These are phyloP conservation scores for Helianthus tuberosus DNA, from an alignment of 129 eudicot genomes.

Conservation along the genomic window DNA sequence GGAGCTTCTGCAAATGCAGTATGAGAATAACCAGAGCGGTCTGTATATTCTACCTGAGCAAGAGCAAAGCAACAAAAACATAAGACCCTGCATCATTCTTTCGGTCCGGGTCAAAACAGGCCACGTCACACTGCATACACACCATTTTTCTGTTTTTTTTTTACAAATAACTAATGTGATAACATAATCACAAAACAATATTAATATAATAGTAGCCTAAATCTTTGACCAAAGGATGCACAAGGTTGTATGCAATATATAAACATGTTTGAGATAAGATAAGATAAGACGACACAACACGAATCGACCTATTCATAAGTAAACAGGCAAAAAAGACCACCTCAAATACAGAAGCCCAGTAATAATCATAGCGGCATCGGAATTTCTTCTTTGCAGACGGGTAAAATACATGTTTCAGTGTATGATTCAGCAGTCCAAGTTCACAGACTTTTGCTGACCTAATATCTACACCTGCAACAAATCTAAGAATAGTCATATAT, in stretches of 20 bases:
- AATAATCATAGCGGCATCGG: constrained; percentile 93
- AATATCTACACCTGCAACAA: constrained; percentile 84
- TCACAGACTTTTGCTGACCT: constrained; percentile 95
- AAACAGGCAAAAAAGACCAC: constrained; percentile 22
- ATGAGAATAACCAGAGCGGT: constrained; percentile 80
- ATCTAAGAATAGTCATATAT: not conserved
- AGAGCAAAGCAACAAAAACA: constrained; percentile 10
- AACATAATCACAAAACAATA: too few relatives aligned
- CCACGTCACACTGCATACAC: not conserved
- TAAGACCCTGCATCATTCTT: constrained; percentile 8
- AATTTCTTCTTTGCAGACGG: constrained; percentile 83
- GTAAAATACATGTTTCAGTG: constrained; percentile 85
- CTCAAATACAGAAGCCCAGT: constrained; percentile 98
- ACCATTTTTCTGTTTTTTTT: not conserved
- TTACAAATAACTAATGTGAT: too few relatives aligned
- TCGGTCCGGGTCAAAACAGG: not conserved
- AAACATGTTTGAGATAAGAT: too few relatives aligned
- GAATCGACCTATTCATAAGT: too few relatives aligned
- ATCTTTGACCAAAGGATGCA: too few relatives aligned
- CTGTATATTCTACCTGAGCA: constrained; percentile 82
- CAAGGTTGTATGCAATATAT: too few relatives aligned
- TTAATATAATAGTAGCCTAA: too few relatives aligned
- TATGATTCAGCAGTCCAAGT: constrained; percentile 84
- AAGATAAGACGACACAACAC: too few relatives aligned
- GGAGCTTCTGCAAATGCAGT: constrained; percentile 87